Percentiles rank a stretch among this genome's conserved stretches.
Conservation (phyloP, 2,329 filamentous ascomycete genomes). For the Penicillium capsulatum region DNA sequence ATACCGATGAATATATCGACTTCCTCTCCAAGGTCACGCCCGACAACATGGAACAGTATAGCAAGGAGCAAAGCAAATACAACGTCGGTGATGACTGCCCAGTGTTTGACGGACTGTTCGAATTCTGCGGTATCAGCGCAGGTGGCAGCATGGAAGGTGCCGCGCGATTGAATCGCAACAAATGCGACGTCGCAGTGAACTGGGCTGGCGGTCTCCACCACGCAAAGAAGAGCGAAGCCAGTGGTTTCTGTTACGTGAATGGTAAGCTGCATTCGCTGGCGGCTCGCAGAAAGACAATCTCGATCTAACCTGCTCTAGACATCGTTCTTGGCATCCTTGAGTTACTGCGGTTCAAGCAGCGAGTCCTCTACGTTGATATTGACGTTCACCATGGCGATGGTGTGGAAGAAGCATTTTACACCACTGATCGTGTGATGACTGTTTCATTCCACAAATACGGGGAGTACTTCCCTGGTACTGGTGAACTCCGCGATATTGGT, state of each 20-base stretch:
- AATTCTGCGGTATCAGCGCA: constrained; percentile 67
- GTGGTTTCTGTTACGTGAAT: constrained; percentile 98
- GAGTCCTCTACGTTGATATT: constrained; percentile 64
- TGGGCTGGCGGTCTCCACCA: constrained; percentile 97
- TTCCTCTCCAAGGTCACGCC: constrained; percentile 84
- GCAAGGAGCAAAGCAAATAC: constrained; percentile 80
- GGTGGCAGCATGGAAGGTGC: constrained; percentile 68
- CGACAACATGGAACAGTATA: constrained; percentile 94
- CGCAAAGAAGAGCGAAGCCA: constrained; percentile 90
- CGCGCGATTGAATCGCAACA: constrained; percentile 62
- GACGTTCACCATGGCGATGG: constrained; percentile 66
- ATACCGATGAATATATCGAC: constrained; percentile 70
- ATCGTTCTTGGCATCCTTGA: constrained; percentile 65
- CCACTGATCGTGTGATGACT: constrained; percentile 68
- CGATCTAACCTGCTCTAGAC: constrained; percentile 42
- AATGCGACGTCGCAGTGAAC: constrained; percentile 66
- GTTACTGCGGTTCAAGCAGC: constrained; percentile 59
- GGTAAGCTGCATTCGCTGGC: constrained; percentile 38
- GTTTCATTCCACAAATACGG: constrained; percentile 70
- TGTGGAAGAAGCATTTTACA: constrained; percentile 68
- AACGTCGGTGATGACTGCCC: constrained; percentile 63
- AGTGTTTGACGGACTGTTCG: constrained; percentile 66
- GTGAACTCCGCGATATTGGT: constrained; percentile 64
- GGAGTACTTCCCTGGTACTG: constrained; percentile 67
- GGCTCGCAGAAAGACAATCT: background rate